Base-by-base conservation (phyloP, 2,329 filamentous ascomycete species). In the Aspergillus calidoustus region DNA sequence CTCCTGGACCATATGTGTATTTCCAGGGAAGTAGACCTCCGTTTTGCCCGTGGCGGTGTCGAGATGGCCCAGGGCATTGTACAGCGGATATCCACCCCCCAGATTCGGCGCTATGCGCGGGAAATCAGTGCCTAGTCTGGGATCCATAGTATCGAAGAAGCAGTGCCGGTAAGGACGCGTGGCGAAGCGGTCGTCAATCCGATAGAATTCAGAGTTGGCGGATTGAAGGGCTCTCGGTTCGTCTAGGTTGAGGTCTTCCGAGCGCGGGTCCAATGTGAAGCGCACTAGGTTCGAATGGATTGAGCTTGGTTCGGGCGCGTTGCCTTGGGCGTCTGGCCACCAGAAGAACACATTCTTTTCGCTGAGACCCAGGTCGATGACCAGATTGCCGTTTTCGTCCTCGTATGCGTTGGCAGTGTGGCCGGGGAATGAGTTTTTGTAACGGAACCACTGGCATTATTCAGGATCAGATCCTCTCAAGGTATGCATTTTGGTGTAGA, bases 191-290 rank as follows among this genome's bases (percentile, higher is more conserved):
- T 83, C 81, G 63, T 83, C 81, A 60, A 83, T 82, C 11, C 81
- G 77, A 7, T 79, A 81, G 71, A 83, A 83, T 68, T 83, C 81
- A n/a, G 78, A 79, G 62, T 81, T 82, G 13, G 72, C 59, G n/a
- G 54, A 6, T 0, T 67, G 61, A 2, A 75, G 50, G 31, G 71
- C 57, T 44, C 70, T 43, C 0, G 44, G 65, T 38, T 51, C 64
- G 38, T 66, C 50, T 1, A 78, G 61, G 28, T 69, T 65, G 23
- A 74, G 63, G 8, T 69, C 23, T 4, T 61, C 34, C 3, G 69
- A 57, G 2, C 49, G 47, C 1, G 73, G 69, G 53, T 76, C 63
- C 54, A 76, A 54, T 3, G 62, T 71, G 51, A 75, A 73, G 7
- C 65, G 64, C 17, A 58, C 55, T 0, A 75, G 62, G 3, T 73